These are phyloP conservation scores for baker's yeast (Saccharomyces cerevisiae) DNA, from an alignment of 805 yeast species.

Conservation along the genomic window DNA sequence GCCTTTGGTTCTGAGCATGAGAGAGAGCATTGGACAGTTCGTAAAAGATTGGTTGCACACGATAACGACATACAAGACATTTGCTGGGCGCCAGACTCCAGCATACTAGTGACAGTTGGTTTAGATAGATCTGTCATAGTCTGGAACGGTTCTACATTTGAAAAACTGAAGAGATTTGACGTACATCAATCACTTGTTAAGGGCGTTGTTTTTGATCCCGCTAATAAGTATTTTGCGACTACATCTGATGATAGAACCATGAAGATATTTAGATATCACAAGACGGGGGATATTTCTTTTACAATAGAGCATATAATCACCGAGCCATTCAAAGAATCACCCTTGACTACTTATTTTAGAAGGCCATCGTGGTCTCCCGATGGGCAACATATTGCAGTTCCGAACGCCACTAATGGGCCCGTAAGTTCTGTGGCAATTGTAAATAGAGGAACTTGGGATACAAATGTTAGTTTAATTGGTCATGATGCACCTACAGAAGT, in stretches of 20 bases:
- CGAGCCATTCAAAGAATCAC: slow-evolving; percentile 82
- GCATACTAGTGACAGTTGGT: slow-evolving; percentile 87
- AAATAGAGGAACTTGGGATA: slow-evolving; percentile 72
- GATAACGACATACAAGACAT: slow-evolving; percentile 96
- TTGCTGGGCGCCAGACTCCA: slow-evolving; percentile 96
- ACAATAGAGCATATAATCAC: slow-evolving; percentile 76
- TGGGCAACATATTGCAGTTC: slow-evolving; percentile 79
- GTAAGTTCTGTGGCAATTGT: slow-evolving; percentile 66
- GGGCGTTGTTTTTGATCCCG: slow-evolving; percentile 96
- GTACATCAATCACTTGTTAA: slow-evolving; percentile 92
- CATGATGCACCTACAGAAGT: slow-evolving; percentile 85
- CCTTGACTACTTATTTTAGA: slow-evolving; percentile 84
- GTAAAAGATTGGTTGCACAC: slow-evolving; percentile 89
- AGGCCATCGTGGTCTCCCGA: slow-evolving; percentile 87
- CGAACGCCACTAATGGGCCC: slow-evolving; percentile 80
- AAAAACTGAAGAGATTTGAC: slow-evolving; percentile 74
- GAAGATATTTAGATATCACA: slow-evolving; percentile 77
- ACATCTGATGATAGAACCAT: slow-evolving; percentile 93
- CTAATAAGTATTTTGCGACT: slow-evolving; percentile 94
- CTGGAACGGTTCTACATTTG: slow-evolving; percentile 91
- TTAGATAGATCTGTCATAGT: slow-evolving; percentile 85
- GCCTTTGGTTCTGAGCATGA: slow-evolving; percentile 72
- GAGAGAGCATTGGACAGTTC: slow-evolving; percentile 87
- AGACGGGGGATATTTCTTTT: slow-evolving; percentile 65
- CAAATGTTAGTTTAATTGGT: slow-evolving; percentile 66